A percentile compares a stretch with the other conserved stretches of the same genome.
phyloP scores from a whole-genome alignment of 371 early-diverging fungal species.

The Mortierella sp. region DNA sequence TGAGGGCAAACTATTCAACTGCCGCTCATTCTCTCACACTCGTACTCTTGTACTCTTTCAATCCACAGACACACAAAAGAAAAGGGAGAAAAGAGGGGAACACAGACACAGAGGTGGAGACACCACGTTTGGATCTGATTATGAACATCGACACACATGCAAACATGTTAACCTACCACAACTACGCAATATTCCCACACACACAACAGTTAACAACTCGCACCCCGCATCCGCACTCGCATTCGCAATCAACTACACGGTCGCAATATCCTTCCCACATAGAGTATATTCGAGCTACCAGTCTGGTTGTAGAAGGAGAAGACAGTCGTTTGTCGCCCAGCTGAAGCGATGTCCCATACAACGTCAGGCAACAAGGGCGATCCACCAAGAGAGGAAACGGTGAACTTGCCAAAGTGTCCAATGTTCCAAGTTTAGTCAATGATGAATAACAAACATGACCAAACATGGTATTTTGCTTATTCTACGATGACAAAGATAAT shows the following conservation, averaged over 20 bases:
- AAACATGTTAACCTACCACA: background rate
- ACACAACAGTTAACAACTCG: background rate
- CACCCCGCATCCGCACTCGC: background rate
- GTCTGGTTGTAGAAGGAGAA: background rate
- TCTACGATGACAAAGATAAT: background rate
- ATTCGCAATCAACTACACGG: background rate
- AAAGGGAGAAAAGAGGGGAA: background rate
- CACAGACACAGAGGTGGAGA: background rate
- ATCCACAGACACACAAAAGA: background rate
- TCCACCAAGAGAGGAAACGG: no score
- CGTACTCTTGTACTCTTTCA: background rate
- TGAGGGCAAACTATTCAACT: background rate
- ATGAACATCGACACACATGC: background rate
- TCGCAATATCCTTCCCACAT: background rate
- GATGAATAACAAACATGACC: background rate
- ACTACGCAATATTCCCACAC: background rate
- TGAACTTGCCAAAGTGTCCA: background rate
- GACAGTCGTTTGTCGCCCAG: background rate
- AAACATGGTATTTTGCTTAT: background rate
- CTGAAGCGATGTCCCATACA: background rate
- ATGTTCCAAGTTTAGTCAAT: background rate
- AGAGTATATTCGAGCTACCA: background rate
- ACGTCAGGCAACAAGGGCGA: background rate
- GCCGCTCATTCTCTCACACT: background rate
- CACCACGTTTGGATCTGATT: conserved; percentile 4